Evolutionary conservation across 208 protist genomes (phyloP).

Genomic region (Crithidia acanthocephali): DNA sequence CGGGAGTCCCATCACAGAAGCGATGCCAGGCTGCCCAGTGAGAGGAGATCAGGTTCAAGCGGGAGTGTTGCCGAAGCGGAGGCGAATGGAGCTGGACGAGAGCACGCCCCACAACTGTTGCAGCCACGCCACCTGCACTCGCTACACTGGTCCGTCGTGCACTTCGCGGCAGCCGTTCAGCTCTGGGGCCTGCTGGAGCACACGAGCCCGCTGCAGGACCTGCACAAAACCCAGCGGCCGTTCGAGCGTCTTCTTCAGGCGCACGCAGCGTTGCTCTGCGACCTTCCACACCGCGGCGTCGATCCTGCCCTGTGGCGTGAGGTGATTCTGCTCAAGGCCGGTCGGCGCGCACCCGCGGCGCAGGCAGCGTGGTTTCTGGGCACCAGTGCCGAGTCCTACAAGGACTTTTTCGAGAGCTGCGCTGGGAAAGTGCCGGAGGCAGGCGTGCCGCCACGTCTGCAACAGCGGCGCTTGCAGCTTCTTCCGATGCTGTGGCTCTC

Average conservation of each 20-base stretch:
- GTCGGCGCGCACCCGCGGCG: constrained; percentile 9
- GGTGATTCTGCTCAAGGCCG: constrained; percentile 29
- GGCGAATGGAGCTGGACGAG: neutral
- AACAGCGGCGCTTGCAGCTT: constrained; percentile 72
- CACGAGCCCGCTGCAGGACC: constrained; percentile 39
- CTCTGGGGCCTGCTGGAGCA: constrained; percentile 70
- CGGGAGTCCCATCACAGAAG: neutral
- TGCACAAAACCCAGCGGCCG: constrained; percentile 23
- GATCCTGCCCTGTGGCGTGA: constrained; percentile 24
- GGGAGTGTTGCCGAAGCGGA: no score
- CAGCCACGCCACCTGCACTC: constrained; percentile 28
- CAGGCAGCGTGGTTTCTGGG: constrained; percentile 27
- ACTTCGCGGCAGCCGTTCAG: constrained; percentile 61
- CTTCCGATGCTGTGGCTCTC: constrained; percentile 76
- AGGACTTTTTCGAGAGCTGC: neutral
- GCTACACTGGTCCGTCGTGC: constrained; percentile 68
- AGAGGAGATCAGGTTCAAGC: neutral
- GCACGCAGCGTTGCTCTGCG: constrained; percentile 45
- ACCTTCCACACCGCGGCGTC: constrained; percentile 11
- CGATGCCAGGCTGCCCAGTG: no score
- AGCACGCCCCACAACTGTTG: neutral
- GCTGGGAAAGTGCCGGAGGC: neutral
- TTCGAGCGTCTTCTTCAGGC: constrained; percentile 49
- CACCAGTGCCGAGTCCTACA: constrained; percentile 8
- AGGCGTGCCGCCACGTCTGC: constrained; percentile 24